These are phyloP conservation scores for Gossypium aridum DNA, from an alignment of 441 rosid species.

Conservation along the genomic window DNA sequence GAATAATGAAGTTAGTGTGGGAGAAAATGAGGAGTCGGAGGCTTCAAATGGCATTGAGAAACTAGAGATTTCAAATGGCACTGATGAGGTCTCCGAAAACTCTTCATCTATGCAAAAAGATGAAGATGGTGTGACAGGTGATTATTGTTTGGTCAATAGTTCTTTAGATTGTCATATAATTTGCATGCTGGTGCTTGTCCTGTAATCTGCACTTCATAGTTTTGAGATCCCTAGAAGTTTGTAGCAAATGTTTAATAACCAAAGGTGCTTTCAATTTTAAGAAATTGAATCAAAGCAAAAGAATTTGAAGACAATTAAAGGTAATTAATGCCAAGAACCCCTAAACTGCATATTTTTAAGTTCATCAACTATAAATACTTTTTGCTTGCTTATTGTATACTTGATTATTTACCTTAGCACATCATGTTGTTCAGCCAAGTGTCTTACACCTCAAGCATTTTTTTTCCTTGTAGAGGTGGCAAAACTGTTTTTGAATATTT, in stretches of 20 bases:
- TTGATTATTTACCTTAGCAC: background rate
- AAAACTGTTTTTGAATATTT: background rate
- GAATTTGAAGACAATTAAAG: background rate
- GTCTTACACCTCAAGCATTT: background rate
- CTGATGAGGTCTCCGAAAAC: slow-evolving; percentile 31
- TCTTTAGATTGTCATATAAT: background rate
- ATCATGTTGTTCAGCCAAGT: background rate
- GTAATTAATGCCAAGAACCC: background rate
- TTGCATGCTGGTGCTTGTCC: background rate
- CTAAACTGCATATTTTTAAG: background rate
- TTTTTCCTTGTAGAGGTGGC: background rate
- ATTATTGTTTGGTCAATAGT: background rate
- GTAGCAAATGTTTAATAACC: background rate
- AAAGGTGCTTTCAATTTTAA: background rate
- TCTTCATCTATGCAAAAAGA: slow-evolving; percentile 26
- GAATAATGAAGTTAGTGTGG: background rate
- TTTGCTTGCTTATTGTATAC: background rate
- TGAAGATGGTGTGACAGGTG: slow-evolving; percentile 62
- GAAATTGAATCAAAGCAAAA: background rate
- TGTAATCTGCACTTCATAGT: background rate
- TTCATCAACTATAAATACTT: background rate
- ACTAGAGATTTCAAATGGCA: slow-evolving; percentile 31
- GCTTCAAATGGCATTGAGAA: slow-evolving; percentile 11
- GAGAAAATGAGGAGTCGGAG: background rate
- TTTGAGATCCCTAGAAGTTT: background rate